These are phyloP conservation scores for Adenanthera pavonina DNA, from an alignment of 306 rosid genomes.

Conservation along the genomic window DNA sequence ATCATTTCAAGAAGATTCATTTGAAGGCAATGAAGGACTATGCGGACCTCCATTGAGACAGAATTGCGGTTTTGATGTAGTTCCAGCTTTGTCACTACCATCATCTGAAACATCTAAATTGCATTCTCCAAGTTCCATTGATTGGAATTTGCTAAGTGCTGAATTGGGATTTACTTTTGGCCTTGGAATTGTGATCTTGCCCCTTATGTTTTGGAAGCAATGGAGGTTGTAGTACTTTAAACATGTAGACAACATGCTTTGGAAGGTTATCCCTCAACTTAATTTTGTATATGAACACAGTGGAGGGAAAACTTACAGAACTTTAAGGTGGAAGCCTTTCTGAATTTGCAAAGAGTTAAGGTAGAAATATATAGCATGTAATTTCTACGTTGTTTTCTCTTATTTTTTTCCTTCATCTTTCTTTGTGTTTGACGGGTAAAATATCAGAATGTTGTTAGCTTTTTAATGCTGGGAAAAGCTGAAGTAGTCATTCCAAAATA, in stretches of 20 bases:
- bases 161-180: conserved; percentile 21
- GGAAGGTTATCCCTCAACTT: not conserved
- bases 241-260: not conserved
- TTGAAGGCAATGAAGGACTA: conserved; percentile 29
- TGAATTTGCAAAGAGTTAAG: not conserved
- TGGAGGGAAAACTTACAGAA: not conserved
- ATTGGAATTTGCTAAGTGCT: not conserved
- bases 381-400: not conserved
- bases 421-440: not conserved
- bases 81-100: not conserved
- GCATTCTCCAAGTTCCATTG: not conserved
- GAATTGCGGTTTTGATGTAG: not conserved
- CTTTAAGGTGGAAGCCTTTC: not conserved
- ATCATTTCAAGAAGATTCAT: not conserved
- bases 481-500: not conserved
- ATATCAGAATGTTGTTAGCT: not conserved
- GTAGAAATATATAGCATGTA: not conserved
- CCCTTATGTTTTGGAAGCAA: not conserved
- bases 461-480: not conserved
- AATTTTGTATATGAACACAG: not conserved
- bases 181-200: not conserved
- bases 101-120: too few relatives aligned
- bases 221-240: not conserved
- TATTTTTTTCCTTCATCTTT: not conserved
- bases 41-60: conserved; percentile 44